Evolutionary conservation across 2,329 filamentous ascomycete species (phyloP).

Genomic region (Pseudogymnoascus sp.): DNA sequence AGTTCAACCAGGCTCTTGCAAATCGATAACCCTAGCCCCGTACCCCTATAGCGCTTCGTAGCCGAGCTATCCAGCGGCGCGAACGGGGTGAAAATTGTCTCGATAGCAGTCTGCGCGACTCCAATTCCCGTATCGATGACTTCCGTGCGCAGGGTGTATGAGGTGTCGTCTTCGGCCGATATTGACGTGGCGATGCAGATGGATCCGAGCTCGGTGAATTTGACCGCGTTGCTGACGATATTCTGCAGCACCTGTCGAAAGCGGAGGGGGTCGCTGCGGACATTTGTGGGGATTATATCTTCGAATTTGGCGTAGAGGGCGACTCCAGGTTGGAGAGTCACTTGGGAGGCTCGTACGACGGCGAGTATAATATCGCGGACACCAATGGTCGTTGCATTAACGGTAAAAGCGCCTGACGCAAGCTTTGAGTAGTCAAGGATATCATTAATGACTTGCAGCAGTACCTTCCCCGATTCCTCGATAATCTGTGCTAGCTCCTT

Average conservation of each 20-base stretch:
- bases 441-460: conserved; percentile 92
- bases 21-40: conserved; percentile 86
- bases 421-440: conserved; percentile 71
- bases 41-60: conserved; percentile 91
- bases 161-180: conserved; percentile 34
- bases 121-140: conserved; percentile 66
- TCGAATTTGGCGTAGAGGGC: conserved; percentile 95
- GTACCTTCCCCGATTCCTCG: conserved; percentile 89
- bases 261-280: conserved; percentile 93
- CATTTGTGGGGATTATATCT: conserved; percentile 88
- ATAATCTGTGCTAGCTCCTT: conserved; percentile 98
- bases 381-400: conserved; percentile 96
- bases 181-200: conserved; percentile 39
- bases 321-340: no score
- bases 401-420: conserved; percentile 94
- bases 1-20: conserved; percentile 90
- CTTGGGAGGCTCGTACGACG: conserved; percentile 37
- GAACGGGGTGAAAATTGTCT: conserved; percentile 97
- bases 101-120: conserved; percentile 89
- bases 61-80: conserved; percentile 97
- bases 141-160: conserved; percentile 42
- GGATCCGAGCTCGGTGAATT: conserved; percentile 51
- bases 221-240: conserved; percentile 51
- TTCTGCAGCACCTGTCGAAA: conserved; percentile 95
- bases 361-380: conserved; percentile 85